Evolutionary conservation across 768 basidiomycete genomes (phyloP).

Genomic region (Postia placenta): DNA sequence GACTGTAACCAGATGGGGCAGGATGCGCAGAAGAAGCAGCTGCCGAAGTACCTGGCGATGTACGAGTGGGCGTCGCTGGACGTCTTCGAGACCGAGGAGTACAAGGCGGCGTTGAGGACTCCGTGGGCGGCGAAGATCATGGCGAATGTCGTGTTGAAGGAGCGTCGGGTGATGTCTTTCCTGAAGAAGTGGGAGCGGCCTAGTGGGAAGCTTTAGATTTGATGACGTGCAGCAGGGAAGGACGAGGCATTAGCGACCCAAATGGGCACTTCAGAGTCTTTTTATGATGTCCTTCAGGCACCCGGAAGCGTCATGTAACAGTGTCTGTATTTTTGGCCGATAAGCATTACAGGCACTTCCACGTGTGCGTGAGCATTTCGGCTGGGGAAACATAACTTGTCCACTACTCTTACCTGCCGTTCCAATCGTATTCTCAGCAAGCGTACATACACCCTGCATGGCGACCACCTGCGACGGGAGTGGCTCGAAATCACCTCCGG

Average conservation of each 20-base stretch:
- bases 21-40: constrained; percentile 17
- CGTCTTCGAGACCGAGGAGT: constrained; percentile 30
- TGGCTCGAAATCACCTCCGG: no score
- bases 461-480: no score
- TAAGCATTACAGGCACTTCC: not conserved
- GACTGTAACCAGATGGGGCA: constrained; percentile 11
- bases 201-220: not conserved
- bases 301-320: not conserved
- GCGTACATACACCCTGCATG: no score
- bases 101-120: constrained; percentile 33
- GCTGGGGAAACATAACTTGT: no score
- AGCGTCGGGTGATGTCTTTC: constrained; percentile 26
- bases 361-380: not conserved
- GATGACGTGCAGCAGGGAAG: not conserved
- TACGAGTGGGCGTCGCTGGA: constrained; percentile 33
- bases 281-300: no score
- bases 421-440: no score
- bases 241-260: not conserved
- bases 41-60: constrained; percentile 34
- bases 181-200: constrained; percentile 7
- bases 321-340: not conserved
- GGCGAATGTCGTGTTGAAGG: constrained; percentile 23
- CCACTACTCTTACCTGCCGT: no score
- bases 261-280: not conserved
- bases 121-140: constrained; percentile 37